Conservation (phyloP, 2,329 filamentous ascomycete genomes). For the Penicillium griseofulvum region DNA sequence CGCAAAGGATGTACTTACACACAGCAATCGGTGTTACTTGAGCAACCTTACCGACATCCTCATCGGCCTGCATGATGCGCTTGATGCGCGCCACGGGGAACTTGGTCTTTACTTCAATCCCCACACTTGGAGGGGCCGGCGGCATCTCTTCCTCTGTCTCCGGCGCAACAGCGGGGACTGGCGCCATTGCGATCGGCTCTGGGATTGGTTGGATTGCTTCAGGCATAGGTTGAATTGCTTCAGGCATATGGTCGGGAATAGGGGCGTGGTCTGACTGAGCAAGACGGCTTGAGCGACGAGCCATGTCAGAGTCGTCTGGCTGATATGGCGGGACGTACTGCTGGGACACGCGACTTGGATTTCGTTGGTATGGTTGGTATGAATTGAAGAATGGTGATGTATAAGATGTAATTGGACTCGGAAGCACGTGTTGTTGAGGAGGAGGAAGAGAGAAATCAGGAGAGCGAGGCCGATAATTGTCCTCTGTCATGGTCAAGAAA, state of each 20-base stretch:
- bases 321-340: conserved; percentile 38
- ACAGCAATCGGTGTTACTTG: conserved; percentile 97
- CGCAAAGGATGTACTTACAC: conserved; percentile 47
- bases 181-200: conserved; percentile 23
- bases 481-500: conserved; percentile 42
- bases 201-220: background rate
- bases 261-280: conserved; percentile 32
- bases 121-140: conserved; percentile 41
- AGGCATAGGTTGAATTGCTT: background rate
- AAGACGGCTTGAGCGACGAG: conserved; percentile 42
- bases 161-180: conserved; percentile 15
- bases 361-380: background rate
- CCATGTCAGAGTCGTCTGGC: conserved; percentile 38
- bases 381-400: conserved; percentile 24
- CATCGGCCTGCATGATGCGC: conserved; percentile 98
- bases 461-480: conserved; percentile 49
- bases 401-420: background rate
- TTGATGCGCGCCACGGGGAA: conserved; percentile 98
- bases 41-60: conserved; percentile 96
- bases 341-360: conserved; percentile 27
- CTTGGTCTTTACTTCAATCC: conserved; percentile 82
- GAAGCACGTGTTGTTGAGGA: conserved; percentile 21
- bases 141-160: background rate
- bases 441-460: conserved; percentile 52
- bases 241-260: conserved; percentile 19